Evolutionary conservation across 2,329 filamentous ascomycete species (phyloP), one percentile per base, ranked within the genome.

Genomic region (Coniochaeta ligniaria): DNA sequence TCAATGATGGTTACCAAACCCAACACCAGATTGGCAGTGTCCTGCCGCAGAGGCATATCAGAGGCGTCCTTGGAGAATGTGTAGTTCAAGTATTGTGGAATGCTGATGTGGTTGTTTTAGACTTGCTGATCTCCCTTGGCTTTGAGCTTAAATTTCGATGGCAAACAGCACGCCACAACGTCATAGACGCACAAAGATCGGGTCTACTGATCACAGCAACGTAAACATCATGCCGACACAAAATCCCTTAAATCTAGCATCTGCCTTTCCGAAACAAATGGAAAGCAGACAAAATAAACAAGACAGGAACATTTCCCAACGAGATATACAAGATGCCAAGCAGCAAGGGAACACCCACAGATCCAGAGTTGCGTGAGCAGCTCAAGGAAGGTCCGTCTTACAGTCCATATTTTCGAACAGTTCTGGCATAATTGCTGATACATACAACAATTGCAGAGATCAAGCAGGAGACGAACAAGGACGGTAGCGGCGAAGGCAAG

Each of bases 391-490:
- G 74, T 71, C 61, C 33, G 66, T 57, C 47, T 31, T 31, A 31
- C 28, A 5, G 5, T 9, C 28, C 12, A 14, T 36, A 5, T 36
- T 3, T 36, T 8, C 41, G 9, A 33, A 59, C 6, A 43, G 6
- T 35, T 26, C 14, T n/a, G 9, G 11, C 17, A 52, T 8, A 17
- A 24, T 31, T 52, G 5, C 47, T 52, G 16, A 52, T 12, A 52
- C 6, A 17, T 31, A 17, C 2, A 38, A 38, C 35, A n/a, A 41
- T 41, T 28, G 26, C 50, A 76, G 74, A 77, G 45, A 77, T 76
- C 61, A 74, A 76, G 62, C 71, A 75, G 63, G 72, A 77, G 61
- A 72, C 74, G 0, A 76, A 77, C 59, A 77, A 76, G 60, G 73
- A 71, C 1, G 75, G 75, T 31, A 74, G 73, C 16, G 75, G 75